Evolutionary conservation across 805 yeast species (phyloP).

Genomic region (Nakazawaea holstii): DNA sequence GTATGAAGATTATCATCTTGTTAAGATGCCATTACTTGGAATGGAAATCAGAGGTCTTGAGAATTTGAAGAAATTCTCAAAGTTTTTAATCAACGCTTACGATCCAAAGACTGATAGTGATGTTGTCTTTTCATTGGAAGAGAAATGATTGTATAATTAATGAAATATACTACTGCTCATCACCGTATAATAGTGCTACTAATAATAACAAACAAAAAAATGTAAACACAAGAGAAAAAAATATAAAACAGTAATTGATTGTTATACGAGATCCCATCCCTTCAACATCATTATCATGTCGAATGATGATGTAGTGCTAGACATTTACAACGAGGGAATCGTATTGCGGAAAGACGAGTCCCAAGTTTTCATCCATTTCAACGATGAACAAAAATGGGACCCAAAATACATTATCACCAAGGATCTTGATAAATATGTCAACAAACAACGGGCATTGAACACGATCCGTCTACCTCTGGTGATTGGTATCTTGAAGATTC

Average conservation of each 20-base stretch:
- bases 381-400: not conserved
- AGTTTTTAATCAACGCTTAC: constrained; percentile 73
- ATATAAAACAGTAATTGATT: not conserved
- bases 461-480: constrained; percentile 5
- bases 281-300: not conserved
- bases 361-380: not conserved
- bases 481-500: constrained; percentile 13
- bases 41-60: constrained; percentile 92
- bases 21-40: constrained; percentile 92
- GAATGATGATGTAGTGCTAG: not conserved
- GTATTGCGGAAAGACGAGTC: not conserved
- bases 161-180: not conserved
- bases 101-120: constrained; percentile 57
- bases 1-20: constrained; percentile 95
- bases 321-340: not conserved
- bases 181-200: no score
- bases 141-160: constrained; percentile 20
- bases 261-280: not conserved
- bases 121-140: constrained; percentile 50
- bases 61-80: constrained; percentile 77
- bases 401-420: not conserved
- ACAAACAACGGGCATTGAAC: not conserved
- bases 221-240: not conserved
- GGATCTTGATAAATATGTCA: not conserved
- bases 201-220: no score